Conservation (phyloP, 2,329 filamentous ascomycete species). For the Trichophyton equinum region DNA sequence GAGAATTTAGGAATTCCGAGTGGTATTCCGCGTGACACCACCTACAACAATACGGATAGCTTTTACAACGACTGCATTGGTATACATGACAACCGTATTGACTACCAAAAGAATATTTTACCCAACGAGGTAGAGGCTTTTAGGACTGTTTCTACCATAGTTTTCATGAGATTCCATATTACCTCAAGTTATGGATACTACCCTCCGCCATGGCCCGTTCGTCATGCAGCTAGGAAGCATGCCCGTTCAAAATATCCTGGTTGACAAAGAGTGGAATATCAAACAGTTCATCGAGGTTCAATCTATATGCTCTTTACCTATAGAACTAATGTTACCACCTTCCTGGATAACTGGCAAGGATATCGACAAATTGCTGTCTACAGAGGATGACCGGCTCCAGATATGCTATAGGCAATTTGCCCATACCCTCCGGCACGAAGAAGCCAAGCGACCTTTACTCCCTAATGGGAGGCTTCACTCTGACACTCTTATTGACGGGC, state of each 20-base stretch:
- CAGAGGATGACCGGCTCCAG: not conserved
- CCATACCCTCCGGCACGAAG: conserved; percentile 12
- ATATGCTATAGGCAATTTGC: conserved; percentile 5
- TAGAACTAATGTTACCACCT: conserved; percentile 19
- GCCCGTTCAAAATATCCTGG: conserved; percentile 16
- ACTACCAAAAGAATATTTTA: conserved; percentile 16
- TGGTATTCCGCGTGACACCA: conserved; percentile 15
- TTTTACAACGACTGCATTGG: conserved; percentile 17
- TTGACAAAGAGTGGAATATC: conserved; percentile 24
- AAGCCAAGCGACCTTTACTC: not conserved
- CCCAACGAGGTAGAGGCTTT: conserved; percentile 4
- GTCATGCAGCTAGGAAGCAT: conserved; percentile 27
- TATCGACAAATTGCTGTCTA: not conserved
- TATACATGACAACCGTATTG: conserved; percentile 17
- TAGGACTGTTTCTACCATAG: conserved; percentile 12
- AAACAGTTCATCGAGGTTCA: conserved; percentile 27
- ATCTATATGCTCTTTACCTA: conserved; percentile 22
- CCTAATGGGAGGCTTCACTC: not conserved
- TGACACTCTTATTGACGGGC: not conserved
- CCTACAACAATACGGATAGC: conserved; percentile 16
- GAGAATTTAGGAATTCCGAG: conserved; percentile 18
- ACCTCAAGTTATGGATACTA: conserved; percentile 18
- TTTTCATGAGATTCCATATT: conserved; percentile 21
- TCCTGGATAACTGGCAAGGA: conserved; percentile 17
- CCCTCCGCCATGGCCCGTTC: conserved; percentile 25